phyloP scores from a whole-genome alignment of 2,329 filamentous ascomycete genomes.

The Phoma sp. region DNA sequence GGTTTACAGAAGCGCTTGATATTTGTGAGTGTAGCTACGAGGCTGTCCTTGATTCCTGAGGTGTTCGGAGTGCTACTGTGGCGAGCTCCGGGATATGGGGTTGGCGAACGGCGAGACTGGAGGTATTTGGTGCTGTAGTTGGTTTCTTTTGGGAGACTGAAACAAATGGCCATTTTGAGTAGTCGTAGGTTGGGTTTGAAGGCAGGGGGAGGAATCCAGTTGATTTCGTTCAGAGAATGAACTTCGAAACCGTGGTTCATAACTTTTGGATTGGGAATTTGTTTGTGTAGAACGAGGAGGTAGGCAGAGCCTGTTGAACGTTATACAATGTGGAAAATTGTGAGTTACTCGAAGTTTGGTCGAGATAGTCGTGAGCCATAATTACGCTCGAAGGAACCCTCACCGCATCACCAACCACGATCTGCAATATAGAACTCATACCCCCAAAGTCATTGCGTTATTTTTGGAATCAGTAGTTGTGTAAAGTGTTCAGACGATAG shows the following conservation, averaged over 20 bases:
- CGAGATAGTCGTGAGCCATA: not conserved
- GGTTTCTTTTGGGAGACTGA: not conserved
- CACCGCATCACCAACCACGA: not conserved
- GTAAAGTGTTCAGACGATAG: not conserved
- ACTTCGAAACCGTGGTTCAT: not conserved
- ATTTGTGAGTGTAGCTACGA: no score
- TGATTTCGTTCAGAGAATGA: not conserved
- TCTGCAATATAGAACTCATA: not conserved
- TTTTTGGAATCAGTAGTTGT: not conserved
- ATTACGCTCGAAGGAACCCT: not conserved
- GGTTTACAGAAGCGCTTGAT: no score
- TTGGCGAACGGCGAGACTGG: not conserved
- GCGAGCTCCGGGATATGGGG: not conserved
- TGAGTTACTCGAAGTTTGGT: not conserved
- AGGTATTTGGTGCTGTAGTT: slow-evolving; percentile 3
- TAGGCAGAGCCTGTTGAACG: no score
- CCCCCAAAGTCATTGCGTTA: not conserved
- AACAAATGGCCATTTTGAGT: not conserved
- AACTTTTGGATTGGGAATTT: no score
- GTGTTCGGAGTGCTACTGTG: not conserved
- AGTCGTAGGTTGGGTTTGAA: no score
- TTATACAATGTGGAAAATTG: not conserved
- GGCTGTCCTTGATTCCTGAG: not conserved
- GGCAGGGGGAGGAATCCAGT: not conserved
- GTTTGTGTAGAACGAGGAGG: no score